phyloP scores from a whole-genome alignment of 352 stramenopile species.

The Globisporangium orthogonon region DNA sequence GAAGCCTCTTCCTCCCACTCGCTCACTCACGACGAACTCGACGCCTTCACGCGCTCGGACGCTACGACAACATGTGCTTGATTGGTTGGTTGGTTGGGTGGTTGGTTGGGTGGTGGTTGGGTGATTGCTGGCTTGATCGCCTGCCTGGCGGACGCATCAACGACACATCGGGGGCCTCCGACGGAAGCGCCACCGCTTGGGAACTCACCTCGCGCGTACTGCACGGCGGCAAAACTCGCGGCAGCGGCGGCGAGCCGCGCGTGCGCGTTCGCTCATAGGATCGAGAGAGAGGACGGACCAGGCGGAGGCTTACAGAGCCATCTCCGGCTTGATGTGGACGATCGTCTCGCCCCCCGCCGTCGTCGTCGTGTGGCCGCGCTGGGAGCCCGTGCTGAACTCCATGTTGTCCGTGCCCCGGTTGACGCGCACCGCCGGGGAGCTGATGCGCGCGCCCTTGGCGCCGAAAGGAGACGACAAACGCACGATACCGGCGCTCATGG shows the following conservation, averaged over 20 bases:
- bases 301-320: not conserved
- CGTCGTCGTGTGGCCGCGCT: not conserved
- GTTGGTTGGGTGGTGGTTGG: not conserved
- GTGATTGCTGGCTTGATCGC: not conserved
- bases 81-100: not conserved
- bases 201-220: not conserved
- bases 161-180: too few relatives aligned
- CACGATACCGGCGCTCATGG: conserved; percentile 6
- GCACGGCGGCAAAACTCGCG: too few relatives aligned
- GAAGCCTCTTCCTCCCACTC: too few relatives aligned
- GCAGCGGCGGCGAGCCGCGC: not conserved
- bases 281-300: not conserved
- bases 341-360: not conserved
- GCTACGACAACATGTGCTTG: too few relatives aligned
- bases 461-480: conserved; percentile 14
- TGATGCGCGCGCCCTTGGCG: conserved; percentile 9
- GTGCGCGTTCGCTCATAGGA: not conserved
- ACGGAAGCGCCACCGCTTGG: not conserved
- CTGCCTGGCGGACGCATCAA: not conserved
- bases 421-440: conserved; percentile 1
- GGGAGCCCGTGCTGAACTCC: conserved; percentile 6
- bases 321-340: conserved; percentile 5
- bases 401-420: conserved; percentile 2
- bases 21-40: too few relatives aligned
- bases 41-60: too few relatives aligned